phyloP scores from a whole-genome alignment of 2,329 filamentous ascomycete species.

The Ascochyta koolunga region DNA sequence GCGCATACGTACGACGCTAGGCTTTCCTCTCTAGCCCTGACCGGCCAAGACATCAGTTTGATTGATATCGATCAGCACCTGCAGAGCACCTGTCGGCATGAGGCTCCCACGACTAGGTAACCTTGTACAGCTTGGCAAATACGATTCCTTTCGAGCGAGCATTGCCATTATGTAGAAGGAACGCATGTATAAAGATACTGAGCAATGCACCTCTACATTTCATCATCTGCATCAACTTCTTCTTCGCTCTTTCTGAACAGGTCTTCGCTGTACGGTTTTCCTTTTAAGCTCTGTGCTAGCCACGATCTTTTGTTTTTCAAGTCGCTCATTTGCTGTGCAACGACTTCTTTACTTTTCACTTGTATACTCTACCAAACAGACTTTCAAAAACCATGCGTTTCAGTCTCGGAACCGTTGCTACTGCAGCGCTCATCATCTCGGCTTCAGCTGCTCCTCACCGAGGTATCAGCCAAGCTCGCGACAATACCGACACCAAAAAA shows the following conservation, averaged over 20 bases:
- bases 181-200: constrained; percentile 1
- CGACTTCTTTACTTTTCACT: constrained; percentile 1
- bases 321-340: constrained; percentile 32
- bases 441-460: constrained; percentile 23
- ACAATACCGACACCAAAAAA: constrained; percentile 7
- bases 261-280: constrained; percentile 13
- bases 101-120: neutral
- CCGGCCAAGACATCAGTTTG: constrained; percentile 7
- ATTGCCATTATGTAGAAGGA: neutral
- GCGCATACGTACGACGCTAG: constrained; percentile 5
- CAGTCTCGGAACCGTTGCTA: constrained; percentile 26
- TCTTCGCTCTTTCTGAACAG: constrained; percentile 15
- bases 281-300: constrained; percentile 25
- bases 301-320: constrained; percentile 20
- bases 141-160: neutral
- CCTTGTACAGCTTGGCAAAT: constrained; percentile 2
- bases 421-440: constrained; percentile 26
- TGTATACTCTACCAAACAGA: neutral
- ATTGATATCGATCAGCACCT: constrained; percentile 4
- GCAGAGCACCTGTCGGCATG: neutral
- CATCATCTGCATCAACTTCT: constrained; percentile 18
- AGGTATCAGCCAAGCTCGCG: constrained; percentile 1
- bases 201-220: neutral
- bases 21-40: neutral
- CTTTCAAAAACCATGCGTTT: constrained; percentile 28